phyloP scores from a whole-genome alignment of 495 filamentous ascomycete genomes.

The Aspergillus asperescens region DNA sequence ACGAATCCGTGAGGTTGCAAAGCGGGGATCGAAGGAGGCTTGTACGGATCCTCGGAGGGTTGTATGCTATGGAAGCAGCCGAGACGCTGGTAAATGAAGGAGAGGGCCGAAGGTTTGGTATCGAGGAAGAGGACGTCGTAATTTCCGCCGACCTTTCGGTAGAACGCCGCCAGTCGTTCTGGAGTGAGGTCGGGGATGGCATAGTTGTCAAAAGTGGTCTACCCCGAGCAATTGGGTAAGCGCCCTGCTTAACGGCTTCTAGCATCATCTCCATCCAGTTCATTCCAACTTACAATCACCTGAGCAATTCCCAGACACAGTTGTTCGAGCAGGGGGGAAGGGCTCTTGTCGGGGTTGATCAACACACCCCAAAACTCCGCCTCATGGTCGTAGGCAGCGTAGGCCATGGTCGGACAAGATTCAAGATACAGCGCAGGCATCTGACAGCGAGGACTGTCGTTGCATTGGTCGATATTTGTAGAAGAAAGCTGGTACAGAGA shows the following conservation, averaged over 20 bases:
- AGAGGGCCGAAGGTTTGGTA: conserved; percentile 67
- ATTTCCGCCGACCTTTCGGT: conserved; percentile 80
- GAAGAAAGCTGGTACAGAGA: conserved; percentile 1
- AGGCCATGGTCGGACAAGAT: conserved; percentile 29
- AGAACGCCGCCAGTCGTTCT: conserved; percentile 79
- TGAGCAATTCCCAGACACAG: conserved; percentile 73
- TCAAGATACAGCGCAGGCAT: conserved; percentile 21
- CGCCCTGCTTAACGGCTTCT: background rate
- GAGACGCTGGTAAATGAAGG: conserved; percentile 85
- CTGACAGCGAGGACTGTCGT: conserved; percentile 20
- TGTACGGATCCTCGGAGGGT: conserved; percentile 64
- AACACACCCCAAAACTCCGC: conserved; percentile 71
- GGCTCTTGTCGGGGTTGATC: conserved; percentile 72
- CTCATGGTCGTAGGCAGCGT: conserved; percentile 21
- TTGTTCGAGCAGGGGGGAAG: conserved; percentile 68
- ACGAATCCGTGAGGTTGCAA: conserved; percentile 80
- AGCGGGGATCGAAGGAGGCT: conserved; percentile 71
- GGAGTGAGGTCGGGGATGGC: conserved; percentile 65
- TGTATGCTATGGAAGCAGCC: conserved; percentile 81
- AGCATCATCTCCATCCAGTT: background rate
- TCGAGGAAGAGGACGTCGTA: conserved; percentile 83
- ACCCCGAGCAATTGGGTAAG: background rate
- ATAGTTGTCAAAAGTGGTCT: conserved; percentile 59
- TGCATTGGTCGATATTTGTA: conserved; percentile 12
- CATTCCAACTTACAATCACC: conserved; percentile 76